Evolutionary conservation across 202 grass and related monocot genomes (phyloP), one percentile per base, ranked within the genome.

Genomic region (Zizania palustris): DNA sequence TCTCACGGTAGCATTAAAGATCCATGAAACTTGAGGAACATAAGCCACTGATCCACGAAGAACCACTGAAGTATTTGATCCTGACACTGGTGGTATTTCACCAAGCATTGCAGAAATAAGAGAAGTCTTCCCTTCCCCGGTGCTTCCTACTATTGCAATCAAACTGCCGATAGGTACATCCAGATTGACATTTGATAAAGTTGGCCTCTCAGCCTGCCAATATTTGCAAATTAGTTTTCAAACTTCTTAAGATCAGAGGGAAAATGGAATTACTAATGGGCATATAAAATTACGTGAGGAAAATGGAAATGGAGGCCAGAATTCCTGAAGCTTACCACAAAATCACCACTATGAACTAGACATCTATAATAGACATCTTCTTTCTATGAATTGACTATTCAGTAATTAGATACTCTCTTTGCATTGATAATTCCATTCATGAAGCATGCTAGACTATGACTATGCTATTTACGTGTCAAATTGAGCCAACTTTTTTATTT

Each of bases 1-100:
- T 81, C 91, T 92, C 66, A 98, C 96, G 0, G 91, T 98, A 63
- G 96, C 96, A 85, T 98, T 98, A 85, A 98, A 98, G 69, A 98
- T 98, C 96, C 96, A 98, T 81, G 96, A 98, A 88, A 98, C 80
- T 88, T 98, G 96, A 92, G 96, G 91, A 83, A 98, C 91, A 79
- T 98, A 98, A 64, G 96, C 96, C 80, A 95, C 96, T 7, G 85
- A 85, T 65, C 96, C 96, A 65, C 80, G 85, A 70, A 93, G 14
- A 18, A 85, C 72, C 56, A 95, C 91, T 2, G 85, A 95, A 35
- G 96, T 87, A 77, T 86, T 72, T 35, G 91, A 88, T 82, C 87
- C 96, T 59, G 85, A 64, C 60, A 89, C 78, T 61, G 92, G 83
- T 71, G 87, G 78, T 75, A 99, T 86, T 82, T 99, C 96, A 51